Evolutionary conservation across 2,329 filamentous ascomycete genomes (phyloP).

Genomic region (Epicoccum sorghinum): DNA sequence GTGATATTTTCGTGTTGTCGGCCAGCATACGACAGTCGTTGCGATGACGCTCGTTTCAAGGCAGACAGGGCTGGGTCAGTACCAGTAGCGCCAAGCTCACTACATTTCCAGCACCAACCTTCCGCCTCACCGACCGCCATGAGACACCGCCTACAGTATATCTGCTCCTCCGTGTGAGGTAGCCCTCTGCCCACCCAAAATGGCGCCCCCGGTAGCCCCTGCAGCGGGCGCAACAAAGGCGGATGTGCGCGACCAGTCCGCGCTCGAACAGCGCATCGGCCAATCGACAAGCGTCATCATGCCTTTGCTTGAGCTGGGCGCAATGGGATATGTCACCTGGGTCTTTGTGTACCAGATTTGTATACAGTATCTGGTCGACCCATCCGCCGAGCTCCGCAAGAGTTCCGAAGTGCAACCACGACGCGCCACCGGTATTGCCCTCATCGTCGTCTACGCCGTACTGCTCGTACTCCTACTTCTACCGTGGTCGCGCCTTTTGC

Average conservation of each 20-base stretch:
- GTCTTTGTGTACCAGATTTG: constrained; percentile 62
- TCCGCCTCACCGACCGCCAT: constrained; percentile 1
- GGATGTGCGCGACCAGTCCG: constrained; percentile 26
- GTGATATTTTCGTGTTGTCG: background rate
- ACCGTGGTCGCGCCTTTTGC: constrained; percentile 74
- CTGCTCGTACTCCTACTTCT: constrained; percentile 70
- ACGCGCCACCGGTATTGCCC: constrained; percentile 66
- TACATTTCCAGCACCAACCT: background rate
- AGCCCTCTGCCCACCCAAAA: constrained; percentile 9
- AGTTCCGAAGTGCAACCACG: constrained; percentile 43
- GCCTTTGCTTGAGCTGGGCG: constrained; percentile 70
- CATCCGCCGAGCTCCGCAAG: constrained; percentile 38
- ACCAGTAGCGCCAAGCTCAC: constrained; percentile 6
- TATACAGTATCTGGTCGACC: constrained; percentile 75
- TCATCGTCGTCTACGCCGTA: constrained; percentile 75
- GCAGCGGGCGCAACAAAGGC: constrained; percentile 30
- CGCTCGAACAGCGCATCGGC: constrained; percentile 52
- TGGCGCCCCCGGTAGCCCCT: constrained; percentile 26
- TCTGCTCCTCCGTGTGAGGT: constrained; percentile 1
- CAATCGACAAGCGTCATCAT: constrained; percentile 69
- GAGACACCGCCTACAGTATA: background rate
- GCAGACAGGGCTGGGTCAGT: background rate
- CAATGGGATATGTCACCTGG: constrained; percentile 74
- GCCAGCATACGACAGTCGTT: too few species aligned
- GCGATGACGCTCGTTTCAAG: constrained; percentile 5